A percentile compares a stretch with the other conserved stretches of the same genome.
Evolutionary conservation across 106 monocot species (phyloP).

Genomic region (Acorus calamus): DNA sequence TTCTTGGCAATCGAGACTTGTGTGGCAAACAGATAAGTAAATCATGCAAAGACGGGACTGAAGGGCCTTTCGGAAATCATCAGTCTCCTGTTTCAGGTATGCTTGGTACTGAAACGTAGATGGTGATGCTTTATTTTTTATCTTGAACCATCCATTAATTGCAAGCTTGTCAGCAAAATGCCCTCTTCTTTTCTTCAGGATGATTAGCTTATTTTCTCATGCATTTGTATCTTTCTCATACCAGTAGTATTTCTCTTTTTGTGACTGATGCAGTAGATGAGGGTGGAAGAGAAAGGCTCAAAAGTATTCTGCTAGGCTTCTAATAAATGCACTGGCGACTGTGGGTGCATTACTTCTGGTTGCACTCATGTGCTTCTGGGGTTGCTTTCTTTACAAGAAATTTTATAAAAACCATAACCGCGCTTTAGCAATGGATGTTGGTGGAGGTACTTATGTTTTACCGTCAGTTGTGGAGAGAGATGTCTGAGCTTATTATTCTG

Average conservation of each 20-base stretch:
- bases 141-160: too few relatives aligned
- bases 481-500: too few relatives aligned
- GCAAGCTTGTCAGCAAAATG: too few relatives aligned
- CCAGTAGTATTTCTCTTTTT: not conserved
- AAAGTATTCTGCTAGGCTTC: slow-evolving; percentile 64
- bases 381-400: slow-evolving; percentile 95
- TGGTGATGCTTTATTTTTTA: too few relatives aligned
- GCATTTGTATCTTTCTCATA: not conserved
- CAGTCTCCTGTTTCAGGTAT: slow-evolving; percentile 20
- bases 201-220: not conserved
- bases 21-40: slow-evolving; percentile 69
- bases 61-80: slow-evolving; percentile 22
- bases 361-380: slow-evolving; percentile 99
- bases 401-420: slow-evolving; percentile 61
- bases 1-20: slow-evolving; percentile 68
- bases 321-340: slow-evolving; percentile 93
- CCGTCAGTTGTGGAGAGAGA: not conserved
- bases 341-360: slow-evolving; percentile 85
- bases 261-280: slow-evolving; percentile 18
- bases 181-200: too few relatives aligned
- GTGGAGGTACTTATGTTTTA: slow-evolving; percentile 46
- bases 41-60: slow-evolving; percentile 50
- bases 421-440: slow-evolving; percentile 59
- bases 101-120: too few relatives aligned
- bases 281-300: slow-evolving; percentile 18